These are phyloP conservation scores for Sporisorium scitamineum DNA, from an alignment of 1,284 basidiomycete species.

Conservation along the genomic window DNA sequence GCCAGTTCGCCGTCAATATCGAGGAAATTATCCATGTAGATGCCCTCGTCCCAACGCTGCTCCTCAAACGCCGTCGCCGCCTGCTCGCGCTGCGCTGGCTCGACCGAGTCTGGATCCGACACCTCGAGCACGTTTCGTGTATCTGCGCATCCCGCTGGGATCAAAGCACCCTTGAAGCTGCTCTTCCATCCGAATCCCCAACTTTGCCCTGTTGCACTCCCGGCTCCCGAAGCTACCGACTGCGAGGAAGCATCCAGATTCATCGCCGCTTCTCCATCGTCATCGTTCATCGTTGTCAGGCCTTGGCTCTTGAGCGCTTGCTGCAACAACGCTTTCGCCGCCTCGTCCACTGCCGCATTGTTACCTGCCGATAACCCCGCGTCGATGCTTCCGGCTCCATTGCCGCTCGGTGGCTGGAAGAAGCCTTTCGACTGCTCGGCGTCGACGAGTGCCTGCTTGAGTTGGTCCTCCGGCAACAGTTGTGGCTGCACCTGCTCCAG, in stretches of 20 bases:
- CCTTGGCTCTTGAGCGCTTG: constrained; percentile 33
- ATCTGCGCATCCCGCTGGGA: constrained; percentile 28
- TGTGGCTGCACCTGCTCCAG: constrained; percentile 35
- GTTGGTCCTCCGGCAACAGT: constrained; percentile 39
- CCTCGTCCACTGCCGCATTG: constrained; percentile 15
- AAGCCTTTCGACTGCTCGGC: constrained; percentile 37
- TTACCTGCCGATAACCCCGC: neutral
- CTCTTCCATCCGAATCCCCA: constrained; percentile 24
- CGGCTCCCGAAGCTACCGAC: neutral
- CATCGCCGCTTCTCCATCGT: constrained; percentile 29
- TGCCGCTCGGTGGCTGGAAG: constrained; percentile 11
- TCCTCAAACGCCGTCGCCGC: constrained; percentile 30
- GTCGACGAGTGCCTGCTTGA: constrained; percentile 36
- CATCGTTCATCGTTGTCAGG: constrained; percentile 28
- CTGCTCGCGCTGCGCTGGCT: constrained; percentile 12
- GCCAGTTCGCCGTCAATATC: constrained; percentile 39
- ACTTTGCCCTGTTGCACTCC: neutral
- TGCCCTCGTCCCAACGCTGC: constrained; percentile 43
- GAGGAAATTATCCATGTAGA: constrained; percentile 49
- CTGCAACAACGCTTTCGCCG: constrained; percentile 29
- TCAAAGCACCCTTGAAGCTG: constrained; percentile 16
- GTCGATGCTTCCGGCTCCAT: neutral
- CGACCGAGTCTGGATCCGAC: constrained; percentile 20
- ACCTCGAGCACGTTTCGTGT: constrained; percentile 36
- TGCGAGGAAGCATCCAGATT: neutral